phyloP scores from a whole-genome alignment of 1,284 basidiomycete species.

The Cyathus olla region DNA sequence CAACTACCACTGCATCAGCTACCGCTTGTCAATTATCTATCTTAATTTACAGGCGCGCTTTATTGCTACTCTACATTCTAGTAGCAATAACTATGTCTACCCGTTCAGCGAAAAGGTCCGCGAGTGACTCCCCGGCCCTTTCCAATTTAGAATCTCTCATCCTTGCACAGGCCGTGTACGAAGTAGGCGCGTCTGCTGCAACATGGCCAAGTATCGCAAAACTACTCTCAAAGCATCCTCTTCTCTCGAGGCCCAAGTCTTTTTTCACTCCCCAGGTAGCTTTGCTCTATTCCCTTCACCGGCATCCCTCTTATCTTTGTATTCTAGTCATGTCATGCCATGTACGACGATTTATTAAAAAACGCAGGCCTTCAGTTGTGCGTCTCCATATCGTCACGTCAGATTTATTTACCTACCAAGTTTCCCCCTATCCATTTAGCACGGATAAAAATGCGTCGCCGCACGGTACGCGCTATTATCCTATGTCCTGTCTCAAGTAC shows the following conservation, averaged over 20 bases:
- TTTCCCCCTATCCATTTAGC: conserved; percentile 29
- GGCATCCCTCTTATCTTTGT: conserved; percentile 1
- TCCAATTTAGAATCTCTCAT: conserved; percentile 76
- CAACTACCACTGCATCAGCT: too few species aligned
- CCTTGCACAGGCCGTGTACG: conserved; percentile 87
- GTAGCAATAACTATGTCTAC: too few species aligned
- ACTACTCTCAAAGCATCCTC: conserved; percentile 74
- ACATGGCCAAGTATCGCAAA: conserved; percentile 78
- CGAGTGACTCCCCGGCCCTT: conserved; percentile 36
- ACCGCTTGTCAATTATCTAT: too few species aligned
- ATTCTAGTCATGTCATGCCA: conserved; percentile 71
- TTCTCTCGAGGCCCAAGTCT: conserved; percentile 69
- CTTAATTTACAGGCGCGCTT: too few species aligned
- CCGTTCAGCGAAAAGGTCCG: background rate
- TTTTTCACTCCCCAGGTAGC: conserved; percentile 77
- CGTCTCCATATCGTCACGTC: conserved; percentile 26
- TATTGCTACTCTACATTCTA: too few species aligned
- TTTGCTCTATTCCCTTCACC: background rate
- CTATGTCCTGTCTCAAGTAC: too few species aligned
- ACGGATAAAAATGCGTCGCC: conserved; percentile 51
- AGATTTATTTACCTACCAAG: background rate
- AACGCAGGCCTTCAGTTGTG: conserved; percentile 78
- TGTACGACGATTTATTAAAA: conserved; percentile 77
- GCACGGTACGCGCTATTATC: conserved; percentile 45
- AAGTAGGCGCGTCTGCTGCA: conserved; percentile 73